Evolutionary conservation across 1,139 yeast species (phyloP).

Genomic region (Yamadazyma triangularis): DNA sequence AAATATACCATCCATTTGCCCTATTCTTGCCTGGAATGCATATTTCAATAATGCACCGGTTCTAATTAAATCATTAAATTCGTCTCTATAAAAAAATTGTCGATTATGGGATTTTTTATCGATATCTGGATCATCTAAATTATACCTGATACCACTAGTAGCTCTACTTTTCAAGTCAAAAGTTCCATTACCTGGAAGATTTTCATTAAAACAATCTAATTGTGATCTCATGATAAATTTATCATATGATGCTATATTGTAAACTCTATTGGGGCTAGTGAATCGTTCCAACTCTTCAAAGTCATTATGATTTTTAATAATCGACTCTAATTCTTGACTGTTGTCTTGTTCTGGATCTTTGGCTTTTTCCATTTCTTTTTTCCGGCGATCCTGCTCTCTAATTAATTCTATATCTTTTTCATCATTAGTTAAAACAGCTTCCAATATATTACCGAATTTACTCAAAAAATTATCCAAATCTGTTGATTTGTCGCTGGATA

Average conservation of each 20-base stretch:
- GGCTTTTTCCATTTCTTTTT: constrained; percentile 2
- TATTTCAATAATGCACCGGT: constrained; percentile 77
- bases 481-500: constrained; percentile 67
- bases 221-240: constrained; percentile 83
- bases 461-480: constrained; percentile 73
- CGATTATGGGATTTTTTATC: constrained; percentile 46
- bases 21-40: constrained; percentile 86
- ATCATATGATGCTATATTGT: constrained; percentile 71
- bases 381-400: constrained; percentile 1
- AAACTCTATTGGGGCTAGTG: constrained; percentile 27
- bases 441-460: constrained; percentile 74
- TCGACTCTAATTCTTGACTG: neutral
- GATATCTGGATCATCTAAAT: constrained; percentile 57
- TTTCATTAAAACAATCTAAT: constrained; percentile 72
- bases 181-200: constrained; percentile 86
- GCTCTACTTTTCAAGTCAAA: constrained; percentile 94
- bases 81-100: constrained; percentile 35
- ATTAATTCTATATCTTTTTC: constrained; percentile 37
- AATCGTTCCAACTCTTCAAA: constrained; percentile 8
- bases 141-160: constrained; percentile 79
- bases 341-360: no score
- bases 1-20: constrained; percentile 95
- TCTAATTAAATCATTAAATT: constrained; percentile 67
- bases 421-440: constrained; percentile 63
- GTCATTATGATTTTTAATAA: neutral